Evolutionary conservation across 192 early-diverging fungal genomes (phyloP), one percentile per base, ranked within the genome.

Genomic region (Mortierella alpina): DNA sequence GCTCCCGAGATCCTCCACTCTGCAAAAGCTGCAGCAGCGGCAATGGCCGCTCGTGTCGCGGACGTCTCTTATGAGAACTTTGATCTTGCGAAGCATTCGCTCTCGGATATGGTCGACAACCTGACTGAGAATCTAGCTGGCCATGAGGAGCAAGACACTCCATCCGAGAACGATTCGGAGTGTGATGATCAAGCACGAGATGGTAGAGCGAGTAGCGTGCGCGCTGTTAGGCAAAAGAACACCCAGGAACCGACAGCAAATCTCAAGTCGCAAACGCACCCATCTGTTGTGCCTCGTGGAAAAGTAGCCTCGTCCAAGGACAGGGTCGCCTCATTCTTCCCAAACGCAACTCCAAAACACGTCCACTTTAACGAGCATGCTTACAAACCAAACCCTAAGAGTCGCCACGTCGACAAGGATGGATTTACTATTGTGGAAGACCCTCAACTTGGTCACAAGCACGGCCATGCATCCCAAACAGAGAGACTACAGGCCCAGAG

Each of bases 361-460:
- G 54, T n/a, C n/a, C 11, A 15, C 11, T 18, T 22, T 18, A 23
- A 23, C 22, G 23, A 23, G 3, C 64, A 55, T 41, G 39, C 51
- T 6, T 57, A 50, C 45, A 63, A 72, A 20, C 70, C 70, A 13
- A 20, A 48, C 56, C 31, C 15, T 13, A 47, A 6, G 1, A 64
- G 55, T 23, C n/a, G 45, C 3, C 60, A 65, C 20, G 4, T 51
- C 7, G 70, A 72, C 71, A 59, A 66, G 40, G 61, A 63, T 8
- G 63, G 71, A 6, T 65, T 73, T 48, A 73, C 22, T 10, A 12
- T 59, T 39, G 71, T 66, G n/a, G 56, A 66, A 12, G 63, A 55
- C 5, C 56, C 63, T n/a, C 13, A 56, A 18, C 7, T 39, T 2
- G 48, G 40, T n/a, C 66, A 23, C 15, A 55, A 48, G 45, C 17